Conservation (phyloP, 495 filamentous ascomycete genomes). For the Parmelia sp. region DNA sequence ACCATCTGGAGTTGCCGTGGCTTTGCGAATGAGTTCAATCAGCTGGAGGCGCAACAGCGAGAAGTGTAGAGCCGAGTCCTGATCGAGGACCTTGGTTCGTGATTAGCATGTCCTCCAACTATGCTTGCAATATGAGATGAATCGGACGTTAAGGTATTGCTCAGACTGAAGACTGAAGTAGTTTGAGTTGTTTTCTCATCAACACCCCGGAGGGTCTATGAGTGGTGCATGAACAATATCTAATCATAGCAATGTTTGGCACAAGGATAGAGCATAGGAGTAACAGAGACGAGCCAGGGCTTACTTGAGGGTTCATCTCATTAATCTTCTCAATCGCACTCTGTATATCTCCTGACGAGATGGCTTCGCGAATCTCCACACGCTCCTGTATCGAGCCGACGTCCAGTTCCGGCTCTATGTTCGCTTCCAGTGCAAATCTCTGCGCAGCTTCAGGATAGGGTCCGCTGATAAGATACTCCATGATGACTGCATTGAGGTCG, state of each 20-base stretch:
- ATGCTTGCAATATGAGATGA: background rate
- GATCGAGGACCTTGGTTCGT: conserved; percentile 70
- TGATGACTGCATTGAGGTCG: conserved; percentile 90
- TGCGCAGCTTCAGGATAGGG: conserved; percentile 89
- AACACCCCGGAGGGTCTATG: conserved; percentile 77
- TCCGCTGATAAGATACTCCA: conserved; percentile 95
- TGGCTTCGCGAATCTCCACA: conserved; percentile 55
- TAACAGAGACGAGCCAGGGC: conserved; percentile 30
- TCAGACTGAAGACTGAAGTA: conserved; percentile 97
- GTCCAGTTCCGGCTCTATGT: conserved; percentile 66
- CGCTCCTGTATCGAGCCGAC: conserved; percentile 67
- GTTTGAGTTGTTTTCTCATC: conserved; percentile 92
- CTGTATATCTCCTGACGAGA: conserved; percentile 53
- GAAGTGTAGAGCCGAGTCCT: conserved; percentile 79
- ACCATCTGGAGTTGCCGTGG: conserved; percentile 53
- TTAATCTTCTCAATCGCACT: conserved; percentile 81
- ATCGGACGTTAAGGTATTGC: conserved; percentile 35
- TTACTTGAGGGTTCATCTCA: conserved; percentile 83
- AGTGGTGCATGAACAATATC: conserved; percentile 97
- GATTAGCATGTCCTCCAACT: conserved; percentile 26
- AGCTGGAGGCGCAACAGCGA: conserved; percentile 84
- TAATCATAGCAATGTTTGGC: conserved; percentile 73
- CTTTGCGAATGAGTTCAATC: conserved; percentile 82
- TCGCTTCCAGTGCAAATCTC: conserved; percentile 91
- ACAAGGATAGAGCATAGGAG: conserved; percentile 11